Conservation (phyloP, 768 basidiomycete genomes). For the Tricholoma bakamatsutake region DNA sequence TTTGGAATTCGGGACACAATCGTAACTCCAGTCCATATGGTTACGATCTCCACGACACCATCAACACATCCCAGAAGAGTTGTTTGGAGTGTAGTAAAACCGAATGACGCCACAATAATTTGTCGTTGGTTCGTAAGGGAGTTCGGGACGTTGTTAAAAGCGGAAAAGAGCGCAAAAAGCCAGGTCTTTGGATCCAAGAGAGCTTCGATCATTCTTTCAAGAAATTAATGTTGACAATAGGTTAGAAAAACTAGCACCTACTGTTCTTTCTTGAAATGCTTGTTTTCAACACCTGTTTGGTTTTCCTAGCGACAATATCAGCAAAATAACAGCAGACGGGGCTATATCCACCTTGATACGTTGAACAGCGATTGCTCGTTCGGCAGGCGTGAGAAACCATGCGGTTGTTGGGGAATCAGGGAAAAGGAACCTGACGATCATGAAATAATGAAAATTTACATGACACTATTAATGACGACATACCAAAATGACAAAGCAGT, state of each 20-base stretch:
- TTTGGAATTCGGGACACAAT: slow-evolving; percentile 53
- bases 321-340: not conserved
- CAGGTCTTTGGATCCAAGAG: slow-evolving; percentile 67
- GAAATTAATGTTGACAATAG: not conserved
- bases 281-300: slow-evolving; percentile 77
- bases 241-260: slow-evolving; percentile 27
- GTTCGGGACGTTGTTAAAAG: slow-evolving; percentile 57
- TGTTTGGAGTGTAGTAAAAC: slow-evolving; percentile 58
- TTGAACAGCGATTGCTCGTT: slow-evolving; percentile 55
- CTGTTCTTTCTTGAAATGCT: slow-evolving; percentile 77
- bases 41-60: slow-evolving; percentile 60
- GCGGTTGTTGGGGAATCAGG: slow-evolving; percentile 72
- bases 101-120: slow-evolving; percentile 62
- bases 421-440: slow-evolving; percentile 49
- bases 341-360: slow-evolving; percentile 47
- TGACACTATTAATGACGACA: slow-evolving; percentile 5
- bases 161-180: slow-evolving; percentile 67
- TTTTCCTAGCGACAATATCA: slow-evolving; percentile 9
- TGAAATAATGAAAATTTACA: not conserved
- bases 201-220: slow-evolving; percentile 58
- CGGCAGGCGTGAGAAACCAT: slow-evolving; percentile 65
- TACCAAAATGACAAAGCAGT: slow-evolving; percentile 53
- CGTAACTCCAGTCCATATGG: slow-evolving; percentile 61
- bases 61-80: slow-evolving; percentile 66
- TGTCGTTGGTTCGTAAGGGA: slow-evolving; percentile 58